Conservation (phyloP, 768 basidiomycete species). For the Lactarius sp. region DNA sequence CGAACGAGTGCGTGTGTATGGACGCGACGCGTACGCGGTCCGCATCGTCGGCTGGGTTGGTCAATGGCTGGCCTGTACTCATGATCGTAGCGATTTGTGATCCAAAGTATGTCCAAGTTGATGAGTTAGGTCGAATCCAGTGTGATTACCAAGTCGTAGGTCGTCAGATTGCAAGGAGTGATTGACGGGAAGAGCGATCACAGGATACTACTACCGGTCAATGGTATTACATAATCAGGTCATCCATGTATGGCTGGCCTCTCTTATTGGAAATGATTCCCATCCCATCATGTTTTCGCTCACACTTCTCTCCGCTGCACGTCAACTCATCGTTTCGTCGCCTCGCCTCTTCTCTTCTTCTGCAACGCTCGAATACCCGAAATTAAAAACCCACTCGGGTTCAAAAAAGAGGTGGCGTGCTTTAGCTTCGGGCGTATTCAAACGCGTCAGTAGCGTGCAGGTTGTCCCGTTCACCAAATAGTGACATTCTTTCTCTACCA, state of each 20-base stretch:
- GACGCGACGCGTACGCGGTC: constrained; percentile 52
- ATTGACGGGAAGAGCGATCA: too few relatives aligned
- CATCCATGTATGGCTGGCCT: not conserved
- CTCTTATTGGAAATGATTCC: too few relatives aligned
- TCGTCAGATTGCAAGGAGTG: not conserved
- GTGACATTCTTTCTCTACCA: not conserved
- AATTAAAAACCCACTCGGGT: constrained; percentile 76
- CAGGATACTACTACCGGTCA: too few relatives aligned
- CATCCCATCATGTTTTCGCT: constrained; percentile 29
- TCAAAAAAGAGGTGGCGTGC: constrained; percentile 79
- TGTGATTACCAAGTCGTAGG: not conserved
- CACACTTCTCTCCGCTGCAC: constrained; percentile 19
- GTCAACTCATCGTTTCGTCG: constrained; percentile 23
- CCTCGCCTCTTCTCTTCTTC: constrained; percentile 54
- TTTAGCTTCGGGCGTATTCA: constrained; percentile 59
- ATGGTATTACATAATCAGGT: constrained; percentile 10
- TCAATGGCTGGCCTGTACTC: constrained; percentile 25
- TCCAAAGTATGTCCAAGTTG: not conserved
- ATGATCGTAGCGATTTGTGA: constrained; percentile 19
- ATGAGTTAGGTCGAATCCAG: not conserved
- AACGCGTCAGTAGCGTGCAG: constrained; percentile 51
- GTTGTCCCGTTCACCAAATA: not conserved
- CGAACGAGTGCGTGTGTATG: not conserved
- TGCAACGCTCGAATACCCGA: constrained; percentile 53
- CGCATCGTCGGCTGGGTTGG: constrained; percentile 65